phyloP scores from a whole-genome alignment of 2,329 filamentous ascomycete genomes.

The Pseudocercospora eumusae region DNA sequence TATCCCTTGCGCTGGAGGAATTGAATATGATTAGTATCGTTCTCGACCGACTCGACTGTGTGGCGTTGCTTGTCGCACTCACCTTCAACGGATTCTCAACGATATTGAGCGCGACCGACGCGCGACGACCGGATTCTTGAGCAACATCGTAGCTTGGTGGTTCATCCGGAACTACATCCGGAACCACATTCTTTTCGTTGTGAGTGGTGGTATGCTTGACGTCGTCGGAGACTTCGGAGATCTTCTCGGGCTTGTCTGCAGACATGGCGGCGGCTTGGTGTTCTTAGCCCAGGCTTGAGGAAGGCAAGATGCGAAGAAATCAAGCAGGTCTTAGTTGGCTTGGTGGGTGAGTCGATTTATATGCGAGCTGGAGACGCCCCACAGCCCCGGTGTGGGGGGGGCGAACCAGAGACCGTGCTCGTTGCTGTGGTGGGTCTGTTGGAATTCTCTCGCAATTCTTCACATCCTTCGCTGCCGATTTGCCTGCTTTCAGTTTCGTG shows the following conservation, averaged over 20 bases:
- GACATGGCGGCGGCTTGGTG: constrained; percentile 11
- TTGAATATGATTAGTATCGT: background rate
- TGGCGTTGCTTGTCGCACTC: constrained; percentile 20
- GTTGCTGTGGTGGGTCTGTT: constrained; percentile 3
- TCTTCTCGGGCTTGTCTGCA: constrained; percentile 15
- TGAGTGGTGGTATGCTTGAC: constrained; percentile 19
- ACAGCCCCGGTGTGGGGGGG: background rate
- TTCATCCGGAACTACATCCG: background rate
- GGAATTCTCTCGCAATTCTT: constrained; percentile 8
- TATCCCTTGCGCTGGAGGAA: constrained; percentile 37
- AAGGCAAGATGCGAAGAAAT: background rate
- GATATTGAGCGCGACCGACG: constrained; percentile 50
- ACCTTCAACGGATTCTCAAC: constrained; percentile 52
- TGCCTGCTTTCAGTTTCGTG: constrained; percentile 5
- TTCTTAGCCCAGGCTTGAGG: background rate
- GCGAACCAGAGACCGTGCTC: background rate
- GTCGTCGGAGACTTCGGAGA: constrained; percentile 7
- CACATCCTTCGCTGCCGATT: constrained; percentile 5
- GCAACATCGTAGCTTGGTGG: constrained; percentile 4
- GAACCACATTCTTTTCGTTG: constrained; percentile 20
- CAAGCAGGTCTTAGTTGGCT: background rate
- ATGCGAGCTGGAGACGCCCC: background rate
- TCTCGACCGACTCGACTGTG: background rate
- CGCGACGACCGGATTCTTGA: constrained; percentile 36
- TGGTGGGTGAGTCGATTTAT: constrained; percentile 6